phyloP scores from a whole-genome alignment of 495 filamentous ascomycete species.

The Aspergillus incahuasiensis region DNA sequence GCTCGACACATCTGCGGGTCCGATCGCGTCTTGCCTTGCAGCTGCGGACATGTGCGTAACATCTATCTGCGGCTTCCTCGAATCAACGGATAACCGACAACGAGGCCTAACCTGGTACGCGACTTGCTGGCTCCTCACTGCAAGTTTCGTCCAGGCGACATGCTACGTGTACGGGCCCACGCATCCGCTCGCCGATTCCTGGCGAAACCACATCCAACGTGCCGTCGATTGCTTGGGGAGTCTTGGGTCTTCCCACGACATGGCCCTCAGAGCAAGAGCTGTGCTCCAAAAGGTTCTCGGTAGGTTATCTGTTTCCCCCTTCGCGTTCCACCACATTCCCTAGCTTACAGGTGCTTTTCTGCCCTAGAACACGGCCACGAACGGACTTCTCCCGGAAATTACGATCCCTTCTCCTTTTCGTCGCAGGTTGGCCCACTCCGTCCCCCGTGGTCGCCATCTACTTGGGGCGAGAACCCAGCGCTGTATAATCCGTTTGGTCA shows the following conservation, averaged over 20 bases:
- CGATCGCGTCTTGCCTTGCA: slow-evolving; percentile 15
- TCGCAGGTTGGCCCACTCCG: not conserved
- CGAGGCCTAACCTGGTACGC: slow-evolving; percentile 22
- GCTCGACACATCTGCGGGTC: slow-evolving; percentile 10
- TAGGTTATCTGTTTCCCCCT: not conserved
- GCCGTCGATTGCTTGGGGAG: slow-evolving; percentile 18
- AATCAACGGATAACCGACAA: slow-evolving; percentile 14
- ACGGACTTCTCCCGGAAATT: not conserved
- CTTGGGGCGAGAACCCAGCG: not conserved
- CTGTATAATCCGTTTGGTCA: slow-evolving; percentile 13
- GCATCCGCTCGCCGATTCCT: slow-evolving; percentile 10
- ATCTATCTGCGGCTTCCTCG: slow-evolving; percentile 18
- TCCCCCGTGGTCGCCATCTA: not conserved
- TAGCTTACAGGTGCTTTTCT: not conserved
- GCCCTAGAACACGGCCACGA: slow-evolving; percentile 2
- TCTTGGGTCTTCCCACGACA: slow-evolving; percentile 20
- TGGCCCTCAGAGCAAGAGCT: slow-evolving; percentile 17
- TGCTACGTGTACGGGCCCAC: slow-evolving; percentile 20
- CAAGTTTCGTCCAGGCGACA: slow-evolving; percentile 22
- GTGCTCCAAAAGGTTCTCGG: slow-evolving; percentile 19
- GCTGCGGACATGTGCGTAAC: slow-evolving; percentile 19
- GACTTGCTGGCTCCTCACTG: slow-evolving; percentile 22
- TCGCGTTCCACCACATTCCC: not conserved
- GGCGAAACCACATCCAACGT: slow-evolving; percentile 15
- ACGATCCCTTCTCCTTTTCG: not conserved